Base-by-base conservation (phyloP, 1,284 basidiomycete genomes). In the Vanrija pseudolonga region DNA sequence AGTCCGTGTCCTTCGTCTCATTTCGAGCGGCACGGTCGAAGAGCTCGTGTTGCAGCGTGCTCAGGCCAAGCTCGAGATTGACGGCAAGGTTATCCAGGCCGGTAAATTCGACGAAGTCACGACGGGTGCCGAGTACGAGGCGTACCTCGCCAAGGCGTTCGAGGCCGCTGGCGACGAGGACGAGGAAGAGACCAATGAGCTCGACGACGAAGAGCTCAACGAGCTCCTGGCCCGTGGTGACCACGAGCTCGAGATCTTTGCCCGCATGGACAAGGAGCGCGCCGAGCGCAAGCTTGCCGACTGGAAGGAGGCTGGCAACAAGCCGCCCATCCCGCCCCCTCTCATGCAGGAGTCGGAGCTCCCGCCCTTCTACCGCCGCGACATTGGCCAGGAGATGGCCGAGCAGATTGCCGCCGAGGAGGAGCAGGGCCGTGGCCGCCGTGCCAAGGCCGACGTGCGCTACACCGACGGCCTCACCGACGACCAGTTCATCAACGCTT, bases 51-150 rank as follows among this genome's bases (percentile, higher is more conserved):
- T 96, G 63, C 88, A 90, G 45, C 85, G 93, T 61, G 96, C 96
- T 3, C 86, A 92, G 61, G 90, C 86, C 77, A 99, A 99, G 82
- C 87, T 98, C 49, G 95, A 97, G 70, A 96, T 99, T 71, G 96
- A 99, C 75, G 94, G 96, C 80, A 98, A 98, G 77, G 94, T 98
- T 78, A 96, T 97, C 68, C 93, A 97, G 79, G 95, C 95, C 50
- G 95, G 95, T 82, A 91, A 93, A 56, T 98, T 98, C 80, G 96
- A 99, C 77, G 96, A 98, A 77, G 95, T 97, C 77, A 96, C 94
- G 18, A 96, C 93, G 2, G 89, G 91, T 58, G 94, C 96, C 72
- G 96, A 99, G 76, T 93, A 96, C 67, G 96, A 99, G 72, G 88
- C 91, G 69, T 88, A 95, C 66, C 78, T 98, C 76, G 89, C 90